A percentile compares a stretch with the other conserved stretches of the same genome.
These are phyloP conservation scores for Xylariaceae sp. DNA, from an alignment of 2,329 filamentous ascomycete species.

Conservation along the genomic window DNA sequence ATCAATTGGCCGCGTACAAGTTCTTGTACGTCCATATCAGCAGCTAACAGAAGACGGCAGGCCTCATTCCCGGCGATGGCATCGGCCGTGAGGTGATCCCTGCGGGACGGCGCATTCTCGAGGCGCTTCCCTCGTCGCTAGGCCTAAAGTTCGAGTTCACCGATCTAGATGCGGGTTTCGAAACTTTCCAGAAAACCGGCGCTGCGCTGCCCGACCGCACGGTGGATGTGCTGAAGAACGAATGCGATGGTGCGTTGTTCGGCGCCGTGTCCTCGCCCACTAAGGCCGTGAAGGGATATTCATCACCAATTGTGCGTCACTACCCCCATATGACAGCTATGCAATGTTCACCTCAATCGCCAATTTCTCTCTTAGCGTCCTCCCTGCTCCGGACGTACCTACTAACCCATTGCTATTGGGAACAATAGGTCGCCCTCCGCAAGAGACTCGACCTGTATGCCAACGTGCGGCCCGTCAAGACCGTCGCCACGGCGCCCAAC, in stretches of 20 bases:
- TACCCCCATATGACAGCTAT: neutral
- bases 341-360: neutral
- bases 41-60: slow-evolving; percentile 52
- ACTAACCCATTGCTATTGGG: neutral
- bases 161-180: slow-evolving; percentile 90
- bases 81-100: slow-evolving; percentile 99
- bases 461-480: slow-evolving; percentile 96
- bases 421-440: slow-evolving; percentile 72
- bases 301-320: slow-evolving; percentile 77
- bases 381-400: neutral
- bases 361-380: neutral
- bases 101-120: slow-evolving; percentile 86
- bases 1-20: neutral
- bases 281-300: slow-evolving; percentile 91
- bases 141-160: slow-evolving; percentile 94
- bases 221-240: slow-evolving; percentile 83
- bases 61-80: slow-evolving; percentile 96
- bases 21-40: no score
- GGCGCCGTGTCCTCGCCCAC: slow-evolving; percentile 94
- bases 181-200: slow-evolving; percentile 89
- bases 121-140: slow-evolving; percentile 89
- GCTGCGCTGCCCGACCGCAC: slow-evolving; percentile 88
- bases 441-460: slow-evolving; percentile 95
- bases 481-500: slow-evolving; percentile 66
- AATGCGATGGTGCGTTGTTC: slow-evolving; percentile 96